Evolutionary conservation across 78 protist genomes (phyloP), one percentile per base, ranked within the genome.

Genomic region (Emiliania huxleyi): DNA sequence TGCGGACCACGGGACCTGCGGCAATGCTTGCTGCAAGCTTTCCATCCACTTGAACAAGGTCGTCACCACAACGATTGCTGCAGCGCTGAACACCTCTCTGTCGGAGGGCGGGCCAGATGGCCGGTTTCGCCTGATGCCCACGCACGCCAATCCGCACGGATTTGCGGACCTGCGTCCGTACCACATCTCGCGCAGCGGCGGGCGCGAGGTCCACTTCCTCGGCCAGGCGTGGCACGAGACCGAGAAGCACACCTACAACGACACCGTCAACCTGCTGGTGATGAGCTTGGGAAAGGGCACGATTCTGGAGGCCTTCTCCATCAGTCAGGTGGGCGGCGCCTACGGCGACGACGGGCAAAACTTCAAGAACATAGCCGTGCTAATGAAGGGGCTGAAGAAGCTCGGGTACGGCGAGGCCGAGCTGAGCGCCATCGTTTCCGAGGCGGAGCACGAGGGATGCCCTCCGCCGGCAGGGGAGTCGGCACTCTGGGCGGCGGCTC

Each of bases 321-420:
- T 46, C 71, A 23, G 38, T 33, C 90, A 84, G 23, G 43, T 84
- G 21, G 90, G 90, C 2, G 90, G 90, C 71, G 90, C 90, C 23
- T 46, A 46, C 42, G 3, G 90, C 29, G 90, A 84, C 90, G 90
- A 21, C 19, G 90, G 90, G 38, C 90, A 84, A 33, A 84, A 84
- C 55, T 84, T 22, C 56, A 84, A 84, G 52, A 84, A 84, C 55
- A 84, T 84, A 6, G 90, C 19, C 23, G 56, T 46, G 15, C 42
- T 84, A 1, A 5, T 84, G 38, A 84, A 84, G 90, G n/a, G n/a
- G n/a, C n/a, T n/a, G n/a, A n/a, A n/a, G n/a, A n/a, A n/a, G n/a
- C n/a, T n/a, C n/a, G n/a, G n/a, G n/a, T n/a, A n/a, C n/a, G n/a
- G n/a, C n/a, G n/a, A n/a, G n/a, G n/a, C n/a, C n/a, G n/a, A n/a